Base-by-base conservation (phyloP, 2,329 filamentous ascomycete genomes). In the Pyrenophora graminea region DNA sequence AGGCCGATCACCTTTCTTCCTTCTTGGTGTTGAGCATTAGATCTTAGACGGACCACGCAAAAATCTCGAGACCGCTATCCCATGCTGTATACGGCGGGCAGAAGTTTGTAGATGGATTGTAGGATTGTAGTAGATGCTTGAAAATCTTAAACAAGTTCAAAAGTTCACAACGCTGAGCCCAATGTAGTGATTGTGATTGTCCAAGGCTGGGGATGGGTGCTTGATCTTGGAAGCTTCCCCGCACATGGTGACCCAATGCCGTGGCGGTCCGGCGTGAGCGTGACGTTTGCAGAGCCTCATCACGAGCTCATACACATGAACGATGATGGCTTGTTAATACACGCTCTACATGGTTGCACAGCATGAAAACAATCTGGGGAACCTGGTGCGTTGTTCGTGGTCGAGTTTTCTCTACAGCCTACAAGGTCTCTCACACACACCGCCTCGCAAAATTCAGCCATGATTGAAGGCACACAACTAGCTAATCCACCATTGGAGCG, bases 11-110 rank as follows among this genome's bases (percentile, higher is more conserved):
- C 17, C 41, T 39, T 45, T 56, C 23, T 55, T 51, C 41, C 47
- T 60, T 51, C 42, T 48, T 48, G 45, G 45, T 50, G 48, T 55
- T 51, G 53, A 52, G 58, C 39, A 43, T 55, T 54, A 49, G 51
- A 61, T 49, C 41, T 48, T 56, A 56, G 48, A 58, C 43, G 33
- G 30, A 45, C 21, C 44, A 34, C 45, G 31, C 49, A 42, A n/a
- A 30, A 30, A 30, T 18, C 41, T 34, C 43, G 39, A 58, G 45
- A 43, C 51, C 56, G 49, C 56, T 61, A 42, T 56, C 23, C 37
- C 38, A 48, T 39, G 33, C 43, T 45, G 36, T 33, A 46, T 39
- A n/a, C 31, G 41, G 17, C 31, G 39, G 36, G 33, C 25, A 21
- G 43, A 56, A 49, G 46, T 45, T 55, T 56, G 52, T 63, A 58